Conservation (phyloP, 257 asterid species). For the Solanum tarijense region DNA sequence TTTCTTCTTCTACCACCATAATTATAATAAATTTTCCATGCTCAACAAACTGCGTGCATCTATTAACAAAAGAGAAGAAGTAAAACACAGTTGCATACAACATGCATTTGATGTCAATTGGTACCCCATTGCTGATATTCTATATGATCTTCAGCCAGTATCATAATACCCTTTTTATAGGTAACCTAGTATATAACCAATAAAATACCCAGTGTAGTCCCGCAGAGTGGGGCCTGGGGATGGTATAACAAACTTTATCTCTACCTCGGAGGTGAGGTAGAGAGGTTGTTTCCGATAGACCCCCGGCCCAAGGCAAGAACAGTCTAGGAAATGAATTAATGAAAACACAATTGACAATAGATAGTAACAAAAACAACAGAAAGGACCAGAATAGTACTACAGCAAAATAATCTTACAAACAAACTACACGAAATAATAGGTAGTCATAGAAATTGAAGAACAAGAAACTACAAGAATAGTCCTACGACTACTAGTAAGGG, state of each 20-base stretch:
- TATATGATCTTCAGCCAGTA: not conserved
- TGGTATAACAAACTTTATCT: not conserved
- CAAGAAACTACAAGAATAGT: not conserved
- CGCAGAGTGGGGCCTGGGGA: not conserved
- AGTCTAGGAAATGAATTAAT: not conserved
- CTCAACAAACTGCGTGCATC: not conserved
- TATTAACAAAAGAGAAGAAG: not conserved
- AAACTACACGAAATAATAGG: not conserved
- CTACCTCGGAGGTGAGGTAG: not conserved
- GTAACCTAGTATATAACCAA: not conserved
- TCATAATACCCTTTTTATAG: not conserved
- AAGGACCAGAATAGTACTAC: not conserved
- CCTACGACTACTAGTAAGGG: not conserved
- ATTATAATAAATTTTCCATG: not conserved
- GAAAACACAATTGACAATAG: not conserved
- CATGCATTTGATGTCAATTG: not conserved
- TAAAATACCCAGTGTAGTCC: not conserved
- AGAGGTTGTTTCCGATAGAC: not conserved
- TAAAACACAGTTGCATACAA: not conserved
- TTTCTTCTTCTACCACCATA: not conserved
- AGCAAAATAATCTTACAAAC: not conserved
- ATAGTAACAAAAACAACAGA: not conserved
- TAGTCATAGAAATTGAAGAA: not conserved
- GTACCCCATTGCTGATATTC: not conserved
- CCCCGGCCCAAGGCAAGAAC: not conserved